Conservation (phyloP, 441 rosid genomes). For the Jatropha podagrica region DNA sequence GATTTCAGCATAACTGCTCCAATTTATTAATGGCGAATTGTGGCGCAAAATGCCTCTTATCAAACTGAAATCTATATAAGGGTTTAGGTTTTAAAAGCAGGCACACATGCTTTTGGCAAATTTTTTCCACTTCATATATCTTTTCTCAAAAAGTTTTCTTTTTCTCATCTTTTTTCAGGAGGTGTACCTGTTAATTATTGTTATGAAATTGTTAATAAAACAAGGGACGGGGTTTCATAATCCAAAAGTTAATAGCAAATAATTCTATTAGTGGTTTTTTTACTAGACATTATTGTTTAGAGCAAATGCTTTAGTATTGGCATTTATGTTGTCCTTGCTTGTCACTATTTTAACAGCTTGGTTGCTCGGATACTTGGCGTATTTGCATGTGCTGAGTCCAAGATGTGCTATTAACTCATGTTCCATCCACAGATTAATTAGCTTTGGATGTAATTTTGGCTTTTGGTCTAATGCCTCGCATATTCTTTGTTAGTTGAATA, state of each 20-base stretch:
- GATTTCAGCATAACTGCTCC: neutral
- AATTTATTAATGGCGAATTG: neutral
- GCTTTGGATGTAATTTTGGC: neutral
- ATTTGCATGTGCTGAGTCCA: neutral
- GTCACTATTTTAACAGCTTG: neutral
- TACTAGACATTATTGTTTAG: neutral
- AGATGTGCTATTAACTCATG: slow-evolving; percentile 5
- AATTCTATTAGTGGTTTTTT: neutral
- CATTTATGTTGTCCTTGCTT: neutral
- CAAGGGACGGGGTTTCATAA: neutral
- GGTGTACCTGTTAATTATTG: neutral
- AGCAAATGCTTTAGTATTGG: neutral
- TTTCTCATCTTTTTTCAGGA: neutral
- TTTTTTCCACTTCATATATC: neutral
- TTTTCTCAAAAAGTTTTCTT: neutral
- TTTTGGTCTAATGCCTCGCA: neutral
- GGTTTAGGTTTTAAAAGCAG: neutral
- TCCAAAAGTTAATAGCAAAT: neutral
- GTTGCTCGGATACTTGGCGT: neutral
- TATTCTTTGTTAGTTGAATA: neutral
- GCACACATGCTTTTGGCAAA: neutral
- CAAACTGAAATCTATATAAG: neutral
- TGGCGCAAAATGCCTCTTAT: neutral
- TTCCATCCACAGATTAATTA: neutral
- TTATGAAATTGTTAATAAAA: slow-evolving; percentile 1